Conservation (phyloP, 139 green algal genomes). For the Parachlorella kessleri region DNA sequence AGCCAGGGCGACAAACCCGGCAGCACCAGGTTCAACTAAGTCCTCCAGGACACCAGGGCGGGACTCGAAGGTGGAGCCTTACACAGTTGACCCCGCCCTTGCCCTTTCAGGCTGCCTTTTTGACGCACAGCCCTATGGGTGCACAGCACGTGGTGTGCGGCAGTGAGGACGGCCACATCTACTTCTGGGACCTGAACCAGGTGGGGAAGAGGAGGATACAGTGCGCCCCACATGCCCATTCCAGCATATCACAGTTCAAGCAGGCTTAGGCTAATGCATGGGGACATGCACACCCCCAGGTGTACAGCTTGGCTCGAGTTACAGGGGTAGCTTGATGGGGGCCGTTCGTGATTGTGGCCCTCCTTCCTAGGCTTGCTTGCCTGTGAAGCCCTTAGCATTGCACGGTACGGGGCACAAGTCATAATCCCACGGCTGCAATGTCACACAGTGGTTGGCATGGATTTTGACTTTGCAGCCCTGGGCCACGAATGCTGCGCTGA, state of each 20-base stretch:
- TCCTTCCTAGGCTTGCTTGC: too few relatives aligned
- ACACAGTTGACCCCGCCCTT: not conserved
- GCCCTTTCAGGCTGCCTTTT: slow-evolving; percentile 45
- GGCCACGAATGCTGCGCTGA: not conserved
- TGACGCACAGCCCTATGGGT: slow-evolving; percentile 13
- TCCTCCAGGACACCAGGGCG: not conserved
- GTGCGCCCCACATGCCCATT: not conserved
- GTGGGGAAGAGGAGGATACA: slow-evolving; percentile 37
- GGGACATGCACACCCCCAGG: not conserved
- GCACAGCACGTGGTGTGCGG: slow-evolving; percentile 75
- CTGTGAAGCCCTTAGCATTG: too few relatives aligned
- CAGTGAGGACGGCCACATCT: slow-evolving; percentile 82
- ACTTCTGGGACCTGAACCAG: slow-evolving; percentile 82
- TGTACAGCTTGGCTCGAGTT: not conserved
- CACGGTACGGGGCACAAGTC: too few relatives aligned
- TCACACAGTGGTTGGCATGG: not conserved
- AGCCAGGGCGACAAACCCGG: not conserved
- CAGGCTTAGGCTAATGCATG: not conserved
- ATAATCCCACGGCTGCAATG: too few relatives aligned
- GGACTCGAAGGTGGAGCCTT: not conserved
- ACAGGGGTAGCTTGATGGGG: not conserved
- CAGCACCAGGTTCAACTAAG: not conserved
- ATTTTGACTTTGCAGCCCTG: too few relatives aligned
- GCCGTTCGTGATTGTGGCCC: too few relatives aligned
- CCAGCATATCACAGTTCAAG: too few relatives aligned